Evolutionary conservation across 176 grass and related monocot species (phyloP), one percentile per base, ranked within the genome.

Genomic region (Puya raimondii): DNA sequence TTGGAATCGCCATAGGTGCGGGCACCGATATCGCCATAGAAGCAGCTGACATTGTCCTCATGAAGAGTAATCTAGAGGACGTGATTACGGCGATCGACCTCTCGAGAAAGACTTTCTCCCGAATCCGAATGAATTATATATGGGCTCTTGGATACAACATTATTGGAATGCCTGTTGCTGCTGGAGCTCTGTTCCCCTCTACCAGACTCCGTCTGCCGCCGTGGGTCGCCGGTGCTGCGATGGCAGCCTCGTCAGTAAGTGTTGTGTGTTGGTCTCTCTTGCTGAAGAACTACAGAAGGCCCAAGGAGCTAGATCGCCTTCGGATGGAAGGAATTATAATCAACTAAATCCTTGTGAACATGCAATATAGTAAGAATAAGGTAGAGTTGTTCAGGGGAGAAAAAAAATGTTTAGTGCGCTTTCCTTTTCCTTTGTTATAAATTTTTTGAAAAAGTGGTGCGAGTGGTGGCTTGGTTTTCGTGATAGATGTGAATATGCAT

Each of bases 121-220:
- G 89, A 53, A 97, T 97, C 78, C 82, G 89, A 21, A 86, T 92
- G 94, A 97, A 97, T 66, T 97, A 92, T 3, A 79, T 92, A 2
- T 97, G 94, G 94, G 94, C 89, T 10, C 89, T 97, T 10, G 94
- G 94, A 11, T 97, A 97, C 86, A 92, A 97, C 77, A 78, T 92
- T 58, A 68, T 90, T 12, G 81, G 94, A 64, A 92, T 92, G 63
- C 89, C 94, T 0, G 75, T 92, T 2, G 89, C 94, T 4, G 94
- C 94, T 1, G 94, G 93, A 12, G 84, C 65, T 11, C 79, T 97
- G 17, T 97, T 97, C 71, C 89, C 94, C 0, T 90, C 68, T 21
- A 82, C 82, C 2, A 11, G 94, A 71, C 88, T 97, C 77, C 82
- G 89, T 4, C 29, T 92, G 84, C 94, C 94, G 6, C 94, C 94